These are phyloP conservation scores for Verticillium longisporum DNA, from an alignment of 2,329 filamentous ascomycete genomes.

Conservation along the genomic window DNA sequence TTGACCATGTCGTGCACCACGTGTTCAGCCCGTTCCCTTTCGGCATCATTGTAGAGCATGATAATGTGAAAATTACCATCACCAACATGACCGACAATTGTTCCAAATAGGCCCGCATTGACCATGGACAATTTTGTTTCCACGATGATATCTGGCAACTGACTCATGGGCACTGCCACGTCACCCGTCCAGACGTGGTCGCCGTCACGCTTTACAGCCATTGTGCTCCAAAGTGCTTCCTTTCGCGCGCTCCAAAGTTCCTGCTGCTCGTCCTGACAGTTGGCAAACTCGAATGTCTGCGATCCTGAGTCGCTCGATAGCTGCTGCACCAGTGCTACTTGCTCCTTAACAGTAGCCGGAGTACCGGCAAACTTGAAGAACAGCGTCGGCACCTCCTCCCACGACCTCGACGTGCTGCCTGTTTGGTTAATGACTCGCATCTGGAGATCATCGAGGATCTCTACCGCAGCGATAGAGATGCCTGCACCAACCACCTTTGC, in stretches of 20 bases:
- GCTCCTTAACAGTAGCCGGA: constrained; percentile 24
- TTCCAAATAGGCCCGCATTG: constrained; percentile 51
- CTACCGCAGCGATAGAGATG: constrained; percentile 70
- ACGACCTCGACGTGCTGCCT: constrained; percentile 42
- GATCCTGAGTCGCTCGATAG: constrained; percentile 27
- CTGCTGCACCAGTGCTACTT: constrained; percentile 14
- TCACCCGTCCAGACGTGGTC: constrained; percentile 61
- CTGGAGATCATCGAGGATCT: constrained; percentile 74
- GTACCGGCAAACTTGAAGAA: constrained; percentile 69
- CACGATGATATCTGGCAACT: no score
- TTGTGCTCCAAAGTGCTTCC: constrained; percentile 56
- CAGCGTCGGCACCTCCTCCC: constrained; percentile 59
- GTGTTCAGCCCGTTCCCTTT: no score
- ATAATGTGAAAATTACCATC: constrained; percentile 67
- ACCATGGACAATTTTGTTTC: no score
- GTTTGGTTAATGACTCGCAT: constrained; percentile 53
- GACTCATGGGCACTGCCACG: constrained; percentile 66
- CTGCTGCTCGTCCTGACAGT: constrained; percentile 12
- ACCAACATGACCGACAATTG: constrained; percentile 60
- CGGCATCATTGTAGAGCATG: no score
- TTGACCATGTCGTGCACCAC: constrained; percentile 86
- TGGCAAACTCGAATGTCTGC: constrained; percentile 51
- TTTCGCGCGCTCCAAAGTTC: constrained; percentile 62
- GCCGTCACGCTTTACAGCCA: constrained; percentile 41
- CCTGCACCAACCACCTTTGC: constrained; percentile 64